phyloP scores from a whole-genome alignment of 2,329 filamentous ascomycete genomes.

The Aureobasidium lini region DNA sequence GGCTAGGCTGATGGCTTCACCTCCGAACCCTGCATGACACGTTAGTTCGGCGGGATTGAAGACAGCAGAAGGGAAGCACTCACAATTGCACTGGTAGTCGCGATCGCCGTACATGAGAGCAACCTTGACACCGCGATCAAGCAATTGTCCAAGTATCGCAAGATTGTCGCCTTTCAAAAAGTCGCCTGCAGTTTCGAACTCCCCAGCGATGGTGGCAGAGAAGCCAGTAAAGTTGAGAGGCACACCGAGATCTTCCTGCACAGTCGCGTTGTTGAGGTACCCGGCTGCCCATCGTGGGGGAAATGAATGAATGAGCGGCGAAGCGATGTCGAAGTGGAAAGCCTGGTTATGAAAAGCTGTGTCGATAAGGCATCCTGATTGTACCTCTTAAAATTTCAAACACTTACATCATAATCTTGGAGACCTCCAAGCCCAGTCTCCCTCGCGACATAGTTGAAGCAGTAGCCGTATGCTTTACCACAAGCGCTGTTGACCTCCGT shows the following conservation, averaged over 20 bases:
- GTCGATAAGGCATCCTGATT: no score
- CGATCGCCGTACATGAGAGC: slow-evolving; percentile 63
- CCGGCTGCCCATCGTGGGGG: slow-evolving; percentile 23
- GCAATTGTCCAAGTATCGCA: slow-evolving; percentile 32
- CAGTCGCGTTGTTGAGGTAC: slow-evolving; percentile 50
- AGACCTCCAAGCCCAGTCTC: not conserved
- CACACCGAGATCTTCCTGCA: slow-evolving; percentile 52
- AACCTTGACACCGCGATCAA: slow-evolving; percentile 45
- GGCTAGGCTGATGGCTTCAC: slow-evolving; percentile 23
- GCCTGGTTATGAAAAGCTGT: not conserved
- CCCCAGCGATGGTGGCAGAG: slow-evolving; percentile 33
- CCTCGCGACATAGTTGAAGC: not conserved
- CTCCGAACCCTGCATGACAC: slow-evolving; percentile 19
- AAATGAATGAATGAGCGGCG: not conserved
- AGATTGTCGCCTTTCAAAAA: slow-evolving; percentile 32
- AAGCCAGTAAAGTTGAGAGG: slow-evolving; percentile 30
- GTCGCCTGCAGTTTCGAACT: slow-evolving; percentile 33
- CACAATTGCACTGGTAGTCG: slow-evolving; percentile 50
- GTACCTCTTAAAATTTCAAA: no score
- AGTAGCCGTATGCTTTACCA: not conserved
- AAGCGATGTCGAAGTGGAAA: slow-evolving; percentile 5
- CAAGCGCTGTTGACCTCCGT: not conserved
- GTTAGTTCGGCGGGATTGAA: not conserved
- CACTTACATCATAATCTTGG: not conserved
- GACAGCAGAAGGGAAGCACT: not conserved